Percentiles rank a stretch among this genome's conserved stretches.
phyloP scores from a whole-genome alignment of 306 rosid genomes.

The Glycine tomentella region DNA sequence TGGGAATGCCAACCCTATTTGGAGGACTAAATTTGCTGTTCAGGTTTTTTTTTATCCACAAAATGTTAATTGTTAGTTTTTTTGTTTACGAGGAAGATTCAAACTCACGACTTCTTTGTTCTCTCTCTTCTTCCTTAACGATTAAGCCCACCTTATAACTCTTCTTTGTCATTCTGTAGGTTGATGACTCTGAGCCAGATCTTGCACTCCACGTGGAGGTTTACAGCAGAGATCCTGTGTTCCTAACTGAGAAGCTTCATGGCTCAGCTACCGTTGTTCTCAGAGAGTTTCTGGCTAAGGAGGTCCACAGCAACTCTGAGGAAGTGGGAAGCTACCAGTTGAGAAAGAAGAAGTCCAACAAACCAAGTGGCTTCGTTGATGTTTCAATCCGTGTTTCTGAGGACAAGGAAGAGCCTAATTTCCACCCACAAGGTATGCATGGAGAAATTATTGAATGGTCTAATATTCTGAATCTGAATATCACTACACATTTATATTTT shows the following conservation, averaged over 20 bases:
- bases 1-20: constrained; percentile 75
- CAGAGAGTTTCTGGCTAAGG: constrained; percentile 63
- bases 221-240: constrained; percentile 77
- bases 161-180: not conserved
- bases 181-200: constrained; percentile 57
- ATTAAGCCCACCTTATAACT: no score
- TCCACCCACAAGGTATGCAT: constrained; percentile 44
- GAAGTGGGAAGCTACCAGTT: constrained; percentile 81
- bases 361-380: constrained; percentile 78
- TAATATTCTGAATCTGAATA: not conserved
- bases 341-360: constrained; percentile 66
- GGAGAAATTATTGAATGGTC: not conserved
- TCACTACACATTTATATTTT: no score
- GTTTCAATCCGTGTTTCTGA: constrained; percentile 68
- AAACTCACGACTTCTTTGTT: no score
- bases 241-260: constrained; percentile 76
- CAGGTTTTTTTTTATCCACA: constrained; percentile 27
- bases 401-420: constrained; percentile 62
- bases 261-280: constrained; percentile 75
- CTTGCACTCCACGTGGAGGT: constrained; percentile 70
- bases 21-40: constrained; percentile 82
- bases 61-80: no score
- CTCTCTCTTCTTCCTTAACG: no score
- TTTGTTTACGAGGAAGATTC: no score
- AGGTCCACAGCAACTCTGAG: constrained; percentile 30